Evolutionary conservation across 2,329 filamentous ascomycete genomes (phyloP).

Genomic region (Fusarium albidum): DNA sequence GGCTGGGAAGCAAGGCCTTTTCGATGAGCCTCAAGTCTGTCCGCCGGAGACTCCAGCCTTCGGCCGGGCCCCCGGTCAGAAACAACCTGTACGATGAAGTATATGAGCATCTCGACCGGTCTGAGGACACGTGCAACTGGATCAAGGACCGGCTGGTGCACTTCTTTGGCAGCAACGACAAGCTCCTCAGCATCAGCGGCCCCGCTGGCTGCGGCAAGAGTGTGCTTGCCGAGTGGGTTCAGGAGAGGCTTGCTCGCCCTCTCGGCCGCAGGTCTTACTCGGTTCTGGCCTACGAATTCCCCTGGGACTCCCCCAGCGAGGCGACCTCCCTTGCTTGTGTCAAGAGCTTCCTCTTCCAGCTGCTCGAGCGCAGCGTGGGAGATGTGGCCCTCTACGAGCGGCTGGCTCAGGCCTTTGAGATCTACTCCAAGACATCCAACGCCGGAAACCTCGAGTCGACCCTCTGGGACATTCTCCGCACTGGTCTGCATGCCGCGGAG

Average conservation of each 20-base stretch:
- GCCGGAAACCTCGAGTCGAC: conserved; percentile 39
- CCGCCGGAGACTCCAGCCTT: conserved; percentile 43
- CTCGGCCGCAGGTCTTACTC: conserved; percentile 46
- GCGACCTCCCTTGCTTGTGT: conserved; percentile 44
- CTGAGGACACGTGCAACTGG: conserved; percentile 52
- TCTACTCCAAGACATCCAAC: conserved; percentile 34
- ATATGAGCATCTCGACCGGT: conserved; percentile 46
- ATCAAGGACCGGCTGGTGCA: conserved; percentile 45
- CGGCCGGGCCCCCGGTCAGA: conserved; percentile 39
- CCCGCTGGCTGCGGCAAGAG: conserved; percentile 48
- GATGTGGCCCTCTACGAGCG: conserved; percentile 46
- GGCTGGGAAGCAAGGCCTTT: conserved; percentile 38
- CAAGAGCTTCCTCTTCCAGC: conserved; percentile 48
- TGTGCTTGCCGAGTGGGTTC: conserved; percentile 50
- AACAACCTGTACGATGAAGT: conserved; percentile 45
- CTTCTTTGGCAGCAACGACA: conserved; percentile 46
- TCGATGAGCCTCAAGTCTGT: conserved; percentile 41
- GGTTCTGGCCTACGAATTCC: conserved; percentile 48
- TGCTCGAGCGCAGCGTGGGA: conserved; percentile 50
- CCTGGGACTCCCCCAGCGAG: conserved; percentile 43
- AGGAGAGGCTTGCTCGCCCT: conserved; percentile 50
- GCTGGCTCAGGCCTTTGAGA: conserved; percentile 40
- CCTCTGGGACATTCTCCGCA: conserved; percentile 47
- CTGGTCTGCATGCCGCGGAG: conserved; percentile 44
- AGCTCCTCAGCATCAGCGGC: conserved; percentile 47